Base-by-base conservation (phyloP, 805 yeast species). In the Saturnispora ahearnii region DNA sequence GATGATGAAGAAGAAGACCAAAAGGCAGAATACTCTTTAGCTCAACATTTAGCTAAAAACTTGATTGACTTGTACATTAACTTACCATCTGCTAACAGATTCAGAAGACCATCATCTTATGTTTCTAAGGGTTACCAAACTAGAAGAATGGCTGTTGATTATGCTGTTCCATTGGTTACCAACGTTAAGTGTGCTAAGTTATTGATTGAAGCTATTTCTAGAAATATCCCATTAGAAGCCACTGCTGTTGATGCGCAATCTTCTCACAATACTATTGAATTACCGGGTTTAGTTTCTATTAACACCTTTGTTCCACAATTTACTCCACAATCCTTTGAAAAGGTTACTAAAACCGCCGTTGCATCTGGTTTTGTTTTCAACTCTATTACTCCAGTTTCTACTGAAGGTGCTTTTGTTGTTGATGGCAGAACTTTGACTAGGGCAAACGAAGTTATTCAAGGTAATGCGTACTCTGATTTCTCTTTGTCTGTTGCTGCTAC, bases 71-170 rank as follows among this genome's bases (percentile, higher is more conserved):
- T 93, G 65, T 93, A 93, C 77, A 84, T 93, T 72, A 93, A 93
- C 73, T 74, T 93, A 74, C 99, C 99, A 54, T 90, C 98, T 54
- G 76, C 96, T 44, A 93, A 93, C 77, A 79, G 96, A 66, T 93
- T 87, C 82, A 86, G 99, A 68, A 87, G 99, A 71, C 99, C 99
- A 54, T 97, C 99, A 50, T 85, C 91, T 54, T 93, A 93, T 72
- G 88, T 93, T 77, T 87, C 96, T 29, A 89, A 87, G 73, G 99
- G 99, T 67, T 93, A 93, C 77, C 82, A 80, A 69, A 87, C 98
- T 43, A 95, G 99, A 78, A 93, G 99, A 76, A 87, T 93, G 98
- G 99, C 99, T 59, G 97, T 93, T 57, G 99, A 93, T 71, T 95
- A 87, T 68, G 90, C 97, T 47, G 89, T 93, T 65, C 99, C 99